These are phyloP conservation scores for Termitomyces sp. DNA, from an alignment of 768 basidiomycete genomes.

Conservation along the genomic window DNA sequence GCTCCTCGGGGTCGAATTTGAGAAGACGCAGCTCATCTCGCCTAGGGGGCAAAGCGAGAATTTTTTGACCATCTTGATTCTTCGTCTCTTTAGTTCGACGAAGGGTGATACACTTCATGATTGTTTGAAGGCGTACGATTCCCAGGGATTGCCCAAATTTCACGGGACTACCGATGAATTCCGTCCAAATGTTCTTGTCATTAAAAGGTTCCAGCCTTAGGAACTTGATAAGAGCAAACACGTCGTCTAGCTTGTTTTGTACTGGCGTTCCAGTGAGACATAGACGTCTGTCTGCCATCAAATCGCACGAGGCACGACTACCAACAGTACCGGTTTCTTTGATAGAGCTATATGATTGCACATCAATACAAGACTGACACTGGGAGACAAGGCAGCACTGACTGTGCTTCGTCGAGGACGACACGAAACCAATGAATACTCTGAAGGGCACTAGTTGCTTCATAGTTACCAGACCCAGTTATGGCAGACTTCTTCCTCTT, in stretches of 20 bases:
- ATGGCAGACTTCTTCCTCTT: conserved; percentile 56
- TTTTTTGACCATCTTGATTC: conserved; percentile 72
- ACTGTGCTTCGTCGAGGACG: conserved; percentile 95
- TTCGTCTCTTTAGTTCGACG: conserved; percentile 94
- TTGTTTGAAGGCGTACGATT: conserved; percentile 87
- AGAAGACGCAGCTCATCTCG: conserved; percentile 83
- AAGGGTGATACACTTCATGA: conserved; percentile 95
- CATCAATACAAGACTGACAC: neutral
- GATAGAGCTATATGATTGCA: conserved; percentile 62
- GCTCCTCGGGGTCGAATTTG: conserved; percentile 77
- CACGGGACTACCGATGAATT: conserved; percentile 87
- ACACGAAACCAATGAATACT: conserved; percentile 95
- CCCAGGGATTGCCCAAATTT: conserved; percentile 89
- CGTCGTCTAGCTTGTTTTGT: conserved; percentile 98
- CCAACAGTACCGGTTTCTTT: conserved; percentile 95
- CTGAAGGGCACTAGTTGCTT: conserved; percentile 77
- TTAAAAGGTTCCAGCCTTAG: conserved; percentile 87
- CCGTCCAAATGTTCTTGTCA: conserved; percentile 90
- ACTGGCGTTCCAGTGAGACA: conserved; percentile 98
- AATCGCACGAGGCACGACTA: conserved; percentile 91
- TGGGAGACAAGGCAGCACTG: conserved; percentile 13
- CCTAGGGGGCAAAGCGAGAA: conserved; percentile 87
- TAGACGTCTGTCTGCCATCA: conserved; percentile 87
- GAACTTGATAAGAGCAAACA: conserved; percentile 96
- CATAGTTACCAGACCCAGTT: conserved; percentile 27